Evolutionary conservation across 345 rosid species (phyloP).

Genomic region (Eucalyptus victrix): DNA sequence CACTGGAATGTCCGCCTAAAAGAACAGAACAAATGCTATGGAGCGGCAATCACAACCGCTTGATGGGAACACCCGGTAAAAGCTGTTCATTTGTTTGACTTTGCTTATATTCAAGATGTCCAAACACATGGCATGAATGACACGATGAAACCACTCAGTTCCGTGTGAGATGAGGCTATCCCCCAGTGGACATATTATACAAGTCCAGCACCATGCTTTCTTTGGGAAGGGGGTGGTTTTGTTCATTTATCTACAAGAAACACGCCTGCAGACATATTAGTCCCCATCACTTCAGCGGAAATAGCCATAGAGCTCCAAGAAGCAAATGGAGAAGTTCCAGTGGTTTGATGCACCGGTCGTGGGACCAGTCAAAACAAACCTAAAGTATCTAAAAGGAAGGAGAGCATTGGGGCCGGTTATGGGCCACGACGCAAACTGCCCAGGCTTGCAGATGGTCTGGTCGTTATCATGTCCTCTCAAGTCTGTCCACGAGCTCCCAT

Average conservation of each 20-base stretch:
- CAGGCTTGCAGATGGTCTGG: conserved; percentile 65
- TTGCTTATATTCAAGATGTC: neutral
- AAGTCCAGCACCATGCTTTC: neutral
- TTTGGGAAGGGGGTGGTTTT: too few species aligned
- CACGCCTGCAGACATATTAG: neutral
- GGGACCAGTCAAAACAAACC: conserved; percentile 57
- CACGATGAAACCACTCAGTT: neutral
- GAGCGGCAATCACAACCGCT: neutral
- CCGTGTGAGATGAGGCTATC: neutral
- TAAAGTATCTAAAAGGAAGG: conserved; percentile 72
- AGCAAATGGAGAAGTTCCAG: conserved; percentile 84
- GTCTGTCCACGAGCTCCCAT: conserved; percentile 67
- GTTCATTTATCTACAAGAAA: neutral
- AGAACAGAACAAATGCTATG: neutral
- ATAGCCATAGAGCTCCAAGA: conserved; percentile 85
- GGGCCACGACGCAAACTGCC: conserved; percentile 86
- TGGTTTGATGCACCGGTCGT: conserved; percentile 60
- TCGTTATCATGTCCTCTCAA: conserved; percentile 71
- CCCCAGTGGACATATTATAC: neutral
- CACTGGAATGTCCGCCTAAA: neutral
- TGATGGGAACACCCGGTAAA: neutral
- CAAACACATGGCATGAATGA: neutral
- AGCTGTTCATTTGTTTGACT: neutral
- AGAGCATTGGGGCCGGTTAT: conserved; percentile 56
- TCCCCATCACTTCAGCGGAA: conserved; percentile 20